A percentile compares a stretch with the other conserved stretches of the same genome.
These are phyloP conservation scores for Clohesyomyces aquaticus DNA, from an alignment of 495 filamentous ascomycete genomes.

Conservation along the genomic window DNA sequence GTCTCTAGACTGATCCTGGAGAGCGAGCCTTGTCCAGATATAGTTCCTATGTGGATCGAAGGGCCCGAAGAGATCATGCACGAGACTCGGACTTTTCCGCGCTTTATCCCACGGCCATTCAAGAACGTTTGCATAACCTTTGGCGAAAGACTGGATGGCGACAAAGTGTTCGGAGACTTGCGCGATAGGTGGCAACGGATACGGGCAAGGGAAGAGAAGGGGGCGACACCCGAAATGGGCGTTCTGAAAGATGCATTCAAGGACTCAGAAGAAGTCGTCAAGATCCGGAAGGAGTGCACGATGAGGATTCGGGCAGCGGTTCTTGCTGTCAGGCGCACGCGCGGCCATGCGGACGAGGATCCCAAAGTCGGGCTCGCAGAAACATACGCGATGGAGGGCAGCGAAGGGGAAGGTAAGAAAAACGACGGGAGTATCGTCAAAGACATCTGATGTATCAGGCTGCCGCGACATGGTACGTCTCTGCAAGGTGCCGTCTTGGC, in stretches of 20 bases:
- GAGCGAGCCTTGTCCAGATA: constrained; percentile 74
- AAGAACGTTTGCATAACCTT: constrained; percentile 76
- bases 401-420: constrained; percentile 62
- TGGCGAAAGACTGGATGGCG: constrained; percentile 65
- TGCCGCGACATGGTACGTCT: constrained; percentile 13
- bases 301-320: constrained; percentile 76
- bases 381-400: constrained; percentile 63
- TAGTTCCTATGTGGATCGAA: constrained; percentile 93
- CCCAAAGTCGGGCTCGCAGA: constrained; percentile 66
- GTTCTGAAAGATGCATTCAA: constrained; percentile 72
- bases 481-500: not conserved
- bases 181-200: constrained; percentile 69
- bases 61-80: constrained; percentile 85
- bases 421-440: constrained; percentile 66
- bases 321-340: constrained; percentile 67
- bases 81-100: constrained; percentile 75
- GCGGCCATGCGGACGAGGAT: constrained; percentile 81
- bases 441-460: constrained; percentile 54
- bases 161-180: constrained; percentile 67
- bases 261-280: constrained; percentile 71
- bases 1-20: constrained; percentile 88
- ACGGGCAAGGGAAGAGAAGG: constrained; percentile 49
- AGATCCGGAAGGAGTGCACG: constrained; percentile 81
- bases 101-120: constrained; percentile 75
- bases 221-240: constrained; percentile 52